A percentile compares a stretch with the other conserved stretches of the same genome.
phyloP scores from a whole-genome alignment of 2,329 filamentous ascomycete genomes.

The Cladosporium velox region DNA sequence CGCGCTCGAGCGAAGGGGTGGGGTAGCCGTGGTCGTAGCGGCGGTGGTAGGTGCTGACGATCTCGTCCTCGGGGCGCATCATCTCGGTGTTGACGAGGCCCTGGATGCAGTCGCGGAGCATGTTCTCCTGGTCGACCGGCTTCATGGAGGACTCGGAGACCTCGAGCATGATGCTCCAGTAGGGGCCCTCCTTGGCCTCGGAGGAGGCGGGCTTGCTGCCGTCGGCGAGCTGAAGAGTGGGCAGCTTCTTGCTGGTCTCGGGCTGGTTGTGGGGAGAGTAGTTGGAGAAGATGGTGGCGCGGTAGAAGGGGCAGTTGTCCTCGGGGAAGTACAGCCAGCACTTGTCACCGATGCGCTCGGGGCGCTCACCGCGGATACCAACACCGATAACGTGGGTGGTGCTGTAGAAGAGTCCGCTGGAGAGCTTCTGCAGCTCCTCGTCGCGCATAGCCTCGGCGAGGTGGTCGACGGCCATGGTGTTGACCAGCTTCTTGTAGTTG shows the following conservation, averaged over 20 bases:
- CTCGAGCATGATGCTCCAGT: constrained; percentile 99
- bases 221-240: constrained; percentile 81
- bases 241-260: constrained; percentile 75
- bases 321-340: constrained; percentile 99
- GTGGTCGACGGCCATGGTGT: constrained; percentile 92
- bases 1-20: constrained; percentile 90
- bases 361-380: constrained; percentile 85
- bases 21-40: constrained; percentile 98
- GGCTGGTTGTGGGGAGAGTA: constrained; percentile 99
- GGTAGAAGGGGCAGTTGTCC: constrained; percentile 98
- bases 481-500: constrained; percentile 88
- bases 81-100: constrained; percentile 97
- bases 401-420: constrained; percentile 94
- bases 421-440: constrained; percentile 76
- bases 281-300: constrained; percentile 99
- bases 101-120: constrained; percentile 89
- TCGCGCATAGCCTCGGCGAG: constrained; percentile 86
- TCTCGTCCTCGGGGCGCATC: constrained; percentile 87
- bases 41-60: constrained; percentile 97
- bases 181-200: constrained; percentile 81
- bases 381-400: constrained; percentile 97
- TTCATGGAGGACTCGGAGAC: constrained; percentile 96
- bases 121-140: constrained; percentile 81
- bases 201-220: constrained; percentile 75
- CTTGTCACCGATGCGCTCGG: constrained; percentile 97